These are phyloP conservation scores for Ogataea minuta DNA, from an alignment of 805 yeast genomes.

Conservation along the genomic window DNA sequence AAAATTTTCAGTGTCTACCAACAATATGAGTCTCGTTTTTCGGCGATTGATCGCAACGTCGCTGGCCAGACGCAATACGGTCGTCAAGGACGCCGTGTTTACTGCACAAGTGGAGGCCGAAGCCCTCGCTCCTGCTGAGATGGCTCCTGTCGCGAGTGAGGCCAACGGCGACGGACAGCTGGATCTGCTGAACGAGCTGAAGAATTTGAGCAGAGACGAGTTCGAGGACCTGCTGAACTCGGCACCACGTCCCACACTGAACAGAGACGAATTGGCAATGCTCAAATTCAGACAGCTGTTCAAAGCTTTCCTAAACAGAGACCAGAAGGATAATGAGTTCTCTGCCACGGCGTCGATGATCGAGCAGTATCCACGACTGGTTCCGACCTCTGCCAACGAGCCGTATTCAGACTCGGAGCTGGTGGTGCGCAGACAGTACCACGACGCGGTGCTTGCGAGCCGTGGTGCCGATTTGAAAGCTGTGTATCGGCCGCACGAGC, in stretches of 20 bases:
- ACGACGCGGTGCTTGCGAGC: conserved; percentile 49
- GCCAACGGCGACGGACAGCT: background rate
- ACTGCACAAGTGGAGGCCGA: background rate
- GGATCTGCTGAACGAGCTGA: conserved; percentile 15
- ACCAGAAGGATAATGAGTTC: conserved; percentile 22
- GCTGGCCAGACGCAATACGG: conserved; percentile 4
- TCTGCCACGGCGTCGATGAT: conserved; percentile 27
- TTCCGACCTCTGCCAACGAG: conserved; percentile 56
- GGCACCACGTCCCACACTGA: conserved; percentile 28
- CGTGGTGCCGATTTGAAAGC: conserved; percentile 65
- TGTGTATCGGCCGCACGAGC: conserved; percentile 69
- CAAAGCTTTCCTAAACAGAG: conserved; percentile 27
- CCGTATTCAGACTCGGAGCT: conserved; percentile 79
- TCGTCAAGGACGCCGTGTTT: conserved; percentile 1
- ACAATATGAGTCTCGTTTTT: conserved; percentile 8
- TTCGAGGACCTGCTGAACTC: conserved; percentile 27
- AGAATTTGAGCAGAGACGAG: conserved; percentile 25
- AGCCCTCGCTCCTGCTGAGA: background rate
- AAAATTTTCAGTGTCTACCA: conserved; percentile 10
- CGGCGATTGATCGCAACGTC: conserved; percentile 8
- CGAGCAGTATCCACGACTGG: conserved; percentile 56
- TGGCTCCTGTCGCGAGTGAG: background rate
- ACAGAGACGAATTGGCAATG: conserved; percentile 29
- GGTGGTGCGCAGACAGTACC: conserved; percentile 67
- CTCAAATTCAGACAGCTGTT: conserved; percentile 29